A percentile compares a stretch with the other conserved stretches of the same genome.
phyloP scores from a whole-genome alignment of 2,329 filamentous ascomycete genomes.

The Cytospora leucostoma region DNA sequence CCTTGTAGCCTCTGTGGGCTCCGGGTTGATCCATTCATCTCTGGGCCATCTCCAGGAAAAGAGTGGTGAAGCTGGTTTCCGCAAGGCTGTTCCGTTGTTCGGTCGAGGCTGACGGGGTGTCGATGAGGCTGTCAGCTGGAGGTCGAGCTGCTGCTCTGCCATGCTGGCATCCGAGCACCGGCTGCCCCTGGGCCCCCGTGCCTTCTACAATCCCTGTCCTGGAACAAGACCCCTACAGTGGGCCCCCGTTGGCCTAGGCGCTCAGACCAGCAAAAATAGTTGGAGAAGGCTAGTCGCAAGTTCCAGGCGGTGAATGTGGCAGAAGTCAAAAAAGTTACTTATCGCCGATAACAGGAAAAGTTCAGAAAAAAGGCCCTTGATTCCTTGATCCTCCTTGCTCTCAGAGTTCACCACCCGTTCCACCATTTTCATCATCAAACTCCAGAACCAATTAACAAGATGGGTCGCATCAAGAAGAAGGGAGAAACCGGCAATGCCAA shows the following conservation, averaged over 20 bases:
- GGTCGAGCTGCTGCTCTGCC: slow-evolving; percentile 9
- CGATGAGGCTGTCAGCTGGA: slow-evolving; percentile 8
- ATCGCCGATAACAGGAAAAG: slow-evolving; percentile 32
- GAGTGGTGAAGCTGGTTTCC: slow-evolving; percentile 15
- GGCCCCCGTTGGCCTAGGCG: background rate
- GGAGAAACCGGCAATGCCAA: slow-evolving; percentile 90
- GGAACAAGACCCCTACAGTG: background rate
- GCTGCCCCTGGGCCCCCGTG: slow-evolving; percentile 9
- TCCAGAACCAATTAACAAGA: slow-evolving; percentile 32
- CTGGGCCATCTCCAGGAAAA: slow-evolving; percentile 32
- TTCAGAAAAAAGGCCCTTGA: slow-evolving; percentile 34
- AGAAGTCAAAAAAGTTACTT: slow-evolving; percentile 27
- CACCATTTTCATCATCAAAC: slow-evolving; percentile 15
- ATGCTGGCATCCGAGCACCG: slow-evolving; percentile 19
- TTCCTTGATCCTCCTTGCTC: slow-evolving; percentile 22
- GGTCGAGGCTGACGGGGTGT: slow-evolving; percentile 10
- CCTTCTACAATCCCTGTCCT: slow-evolving; percentile 2
- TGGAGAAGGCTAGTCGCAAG: background rate
- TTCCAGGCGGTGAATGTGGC: slow-evolving; percentile 19
- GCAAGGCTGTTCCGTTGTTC: slow-evolving; percentile 10
- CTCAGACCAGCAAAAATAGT: background rate
- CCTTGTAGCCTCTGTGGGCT: slow-evolving; percentile 53
- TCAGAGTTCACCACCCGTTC: slow-evolving; percentile 24
- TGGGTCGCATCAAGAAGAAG: slow-evolving; percentile 89
- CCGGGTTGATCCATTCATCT: slow-evolving; percentile 41